Conservation (phyloP, 2,329 filamentous ascomycete species). For the Aspergillus sp. region DNA sequence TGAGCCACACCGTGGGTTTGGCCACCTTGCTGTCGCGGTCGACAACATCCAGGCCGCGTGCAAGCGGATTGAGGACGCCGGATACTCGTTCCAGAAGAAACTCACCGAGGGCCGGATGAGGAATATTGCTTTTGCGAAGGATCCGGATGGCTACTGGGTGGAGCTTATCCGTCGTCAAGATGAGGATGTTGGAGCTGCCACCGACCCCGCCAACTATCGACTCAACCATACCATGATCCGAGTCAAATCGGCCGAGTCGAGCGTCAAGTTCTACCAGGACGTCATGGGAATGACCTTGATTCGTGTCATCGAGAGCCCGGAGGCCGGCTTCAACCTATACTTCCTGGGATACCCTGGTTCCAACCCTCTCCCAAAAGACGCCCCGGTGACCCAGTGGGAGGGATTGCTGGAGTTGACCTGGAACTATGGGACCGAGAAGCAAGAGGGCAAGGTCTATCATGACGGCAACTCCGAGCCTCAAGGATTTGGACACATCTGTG, state of each 20-base stretch:
- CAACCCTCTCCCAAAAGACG: slow-evolving; percentile 41
- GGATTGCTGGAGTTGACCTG: slow-evolving; percentile 85
- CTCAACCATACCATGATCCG: slow-evolving; percentile 69
- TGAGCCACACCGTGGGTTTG: slow-evolving; percentile 77
- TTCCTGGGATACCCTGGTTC: slow-evolving; percentile 71
- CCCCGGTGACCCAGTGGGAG: slow-evolving; percentile 58
- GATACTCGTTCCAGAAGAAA: slow-evolving; percentile 93
- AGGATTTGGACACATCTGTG: slow-evolving; percentile 89
- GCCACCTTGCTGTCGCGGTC: slow-evolving; percentile 75
- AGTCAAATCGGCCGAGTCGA: slow-evolving; percentile 70
- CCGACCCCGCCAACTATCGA: slow-evolving; percentile 66
- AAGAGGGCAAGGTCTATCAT: slow-evolving; percentile 76
- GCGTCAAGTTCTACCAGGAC: slow-evolving; percentile 73
- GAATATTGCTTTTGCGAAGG: slow-evolving; percentile 80
- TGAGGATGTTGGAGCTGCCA: slow-evolving; percentile 60
- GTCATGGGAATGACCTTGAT: slow-evolving; percentile 79
- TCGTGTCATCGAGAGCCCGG: slow-evolving; percentile 59
- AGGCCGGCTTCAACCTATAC: slow-evolving; percentile 76
- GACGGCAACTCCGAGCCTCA: slow-evolving; percentile 86
- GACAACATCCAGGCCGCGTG: slow-evolving; percentile 85
- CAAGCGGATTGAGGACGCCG: slow-evolving; percentile 76
- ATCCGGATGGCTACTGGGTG: slow-evolving; percentile 74
- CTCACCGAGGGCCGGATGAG: slow-evolving; percentile 78
- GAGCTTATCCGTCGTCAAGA: slow-evolving; percentile 57
- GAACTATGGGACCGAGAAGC: slow-evolving; percentile 67